Evolutionary conservation across 352 stramenopile genomes (phyloP).

Genomic region (Thalassiosira livingstoniorum): DNA sequence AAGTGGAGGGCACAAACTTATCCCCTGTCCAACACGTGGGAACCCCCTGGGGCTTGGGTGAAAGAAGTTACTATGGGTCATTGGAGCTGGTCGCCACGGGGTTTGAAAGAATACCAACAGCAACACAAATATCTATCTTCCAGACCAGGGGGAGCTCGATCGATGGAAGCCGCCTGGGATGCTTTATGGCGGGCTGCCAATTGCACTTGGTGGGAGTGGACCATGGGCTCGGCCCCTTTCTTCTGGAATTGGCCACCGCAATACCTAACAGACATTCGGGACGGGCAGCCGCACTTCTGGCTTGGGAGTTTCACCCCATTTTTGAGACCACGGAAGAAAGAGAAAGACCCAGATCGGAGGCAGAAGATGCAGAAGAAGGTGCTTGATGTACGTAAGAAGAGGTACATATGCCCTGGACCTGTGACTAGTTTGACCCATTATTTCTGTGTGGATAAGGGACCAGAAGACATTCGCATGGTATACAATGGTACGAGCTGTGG

Average conservation of each 20-base stretch:
- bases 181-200: neutral
- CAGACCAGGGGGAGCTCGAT: neutral
- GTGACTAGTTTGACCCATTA: constrained; percentile 28
- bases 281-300: neutral
- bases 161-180: constrained; percentile 1
- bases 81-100: neutral
- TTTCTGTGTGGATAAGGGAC: constrained; percentile 55
- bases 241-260: constrained; percentile 9
- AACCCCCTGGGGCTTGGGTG: neutral
- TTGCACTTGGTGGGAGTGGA: constrained; percentile 52
- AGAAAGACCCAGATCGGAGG: neutral
- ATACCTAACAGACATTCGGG: too few species aligned
- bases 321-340: neutral
- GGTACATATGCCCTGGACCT: constrained; percentile 17
- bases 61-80: neutral
- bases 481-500: constrained; percentile 51
- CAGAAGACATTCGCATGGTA: constrained; percentile 60
- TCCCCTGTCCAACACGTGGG: neutral
- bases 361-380: neutral
- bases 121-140: neutral
- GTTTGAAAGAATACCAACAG: too few species aligned
- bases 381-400: neutral
- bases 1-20: neutral
- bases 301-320: neutral
- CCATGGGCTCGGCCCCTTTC: constrained; percentile 21